A percentile compares a stretch with the other conserved stretches of the same genome.
These are phyloP conservation scores for Oidiodendron maius DNA, from an alignment of 495 filamentous ascomycete genomes.

Conservation along the genomic window DNA sequence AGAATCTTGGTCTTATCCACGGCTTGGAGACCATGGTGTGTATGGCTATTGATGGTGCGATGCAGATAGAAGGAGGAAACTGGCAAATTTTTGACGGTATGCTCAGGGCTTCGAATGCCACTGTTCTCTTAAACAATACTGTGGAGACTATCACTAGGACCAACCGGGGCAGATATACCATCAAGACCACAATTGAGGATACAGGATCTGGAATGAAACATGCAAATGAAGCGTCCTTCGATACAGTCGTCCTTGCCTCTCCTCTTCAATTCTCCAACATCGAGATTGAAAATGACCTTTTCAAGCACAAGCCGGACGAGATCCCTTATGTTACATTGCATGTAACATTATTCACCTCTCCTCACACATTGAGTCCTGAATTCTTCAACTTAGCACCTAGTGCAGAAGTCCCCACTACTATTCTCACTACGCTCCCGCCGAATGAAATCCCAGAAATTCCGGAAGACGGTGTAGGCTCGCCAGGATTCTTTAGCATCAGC, in stretches of 20 bases:
- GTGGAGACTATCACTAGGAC: conserved; percentile 52
- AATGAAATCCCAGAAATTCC: conserved; percentile 36
- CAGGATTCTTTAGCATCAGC: conserved; percentile 85
- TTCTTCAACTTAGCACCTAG: conserved; percentile 60
- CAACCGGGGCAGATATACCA: conserved; percentile 41
- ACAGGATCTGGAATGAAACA: conserved; percentile 10
- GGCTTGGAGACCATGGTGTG: conserved; percentile 90
- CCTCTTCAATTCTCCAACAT: conserved; percentile 76
- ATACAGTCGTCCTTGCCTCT: conserved; percentile 72
- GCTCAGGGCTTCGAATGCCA: conserved; percentile 56
- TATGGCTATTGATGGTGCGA: conserved; percentile 83
- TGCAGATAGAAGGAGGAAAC: conserved; percentile 78
- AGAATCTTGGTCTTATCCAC: conserved; percentile 79
- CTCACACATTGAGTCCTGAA: conserved; percentile 55
- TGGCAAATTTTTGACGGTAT: conserved; percentile 91
- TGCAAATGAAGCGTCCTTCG: conserved; percentile 47
- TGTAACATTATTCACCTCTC: conserved; percentile 83
- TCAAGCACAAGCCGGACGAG: conserved; percentile 54
- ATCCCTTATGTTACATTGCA: conserved; percentile 81
- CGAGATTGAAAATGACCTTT: conserved; percentile 28
- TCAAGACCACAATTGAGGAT: conserved; percentile 31
- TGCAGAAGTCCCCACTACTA: conserved; percentile 54
- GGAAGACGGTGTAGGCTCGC: conserved; percentile 55
- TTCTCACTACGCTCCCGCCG: conserved; percentile 78
- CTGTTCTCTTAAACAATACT: conserved; percentile 60